Evolutionary conservation across 768 basidiomycete species (phyloP).

Genomic region (Hysterangium stoloniferum): DNA sequence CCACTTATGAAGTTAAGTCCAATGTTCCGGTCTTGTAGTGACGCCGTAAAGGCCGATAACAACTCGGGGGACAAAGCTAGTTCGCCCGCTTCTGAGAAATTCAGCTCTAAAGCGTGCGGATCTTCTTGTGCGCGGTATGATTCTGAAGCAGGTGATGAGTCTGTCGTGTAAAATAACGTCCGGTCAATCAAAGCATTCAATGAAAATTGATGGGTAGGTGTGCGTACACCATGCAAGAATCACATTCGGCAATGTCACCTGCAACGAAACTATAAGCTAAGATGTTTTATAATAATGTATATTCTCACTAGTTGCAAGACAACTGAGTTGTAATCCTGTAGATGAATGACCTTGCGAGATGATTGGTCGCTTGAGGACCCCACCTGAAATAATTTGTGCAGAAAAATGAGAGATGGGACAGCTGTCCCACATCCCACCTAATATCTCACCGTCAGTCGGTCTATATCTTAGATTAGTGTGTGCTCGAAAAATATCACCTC

Average conservation of each 20-base stretch:
- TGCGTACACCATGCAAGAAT: conserved; percentile 73
- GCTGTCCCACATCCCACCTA: conserved; percentile 94
- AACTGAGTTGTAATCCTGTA: conserved; percentile 89
- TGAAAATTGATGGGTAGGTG: neutral
- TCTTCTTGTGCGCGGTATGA: conserved; percentile 32
- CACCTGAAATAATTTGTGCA: conserved; percentile 49
- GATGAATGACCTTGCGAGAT: conserved; percentile 45
- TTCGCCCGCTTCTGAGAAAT: conserved; percentile 40
- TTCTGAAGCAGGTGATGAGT: conserved; percentile 51
- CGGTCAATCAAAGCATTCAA: neutral
- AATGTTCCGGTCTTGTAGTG: conserved; percentile 48
- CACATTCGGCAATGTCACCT: conserved; percentile 63
- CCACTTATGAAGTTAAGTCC: conserved; percentile 72
- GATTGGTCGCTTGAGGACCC: conserved; percentile 17
- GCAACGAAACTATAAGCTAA: neutral
- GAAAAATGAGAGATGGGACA: conserved; percentile 69
- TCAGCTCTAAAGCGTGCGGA: conserved; percentile 21
- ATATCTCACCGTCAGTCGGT: neutral
- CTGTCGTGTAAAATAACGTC: conserved; percentile 21
- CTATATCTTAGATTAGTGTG: conserved; percentile 9
- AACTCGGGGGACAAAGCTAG: conserved; percentile 60
- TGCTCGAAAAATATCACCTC: conserved; percentile 46
- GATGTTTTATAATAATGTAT: neutral
- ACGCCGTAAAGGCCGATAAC: conserved; percentile 52
- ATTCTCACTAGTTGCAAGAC: conserved; percentile 59